Evolutionary conservation across 805 yeast species (phyloP).

Genomic region (Ascoidea tarda): DNA sequence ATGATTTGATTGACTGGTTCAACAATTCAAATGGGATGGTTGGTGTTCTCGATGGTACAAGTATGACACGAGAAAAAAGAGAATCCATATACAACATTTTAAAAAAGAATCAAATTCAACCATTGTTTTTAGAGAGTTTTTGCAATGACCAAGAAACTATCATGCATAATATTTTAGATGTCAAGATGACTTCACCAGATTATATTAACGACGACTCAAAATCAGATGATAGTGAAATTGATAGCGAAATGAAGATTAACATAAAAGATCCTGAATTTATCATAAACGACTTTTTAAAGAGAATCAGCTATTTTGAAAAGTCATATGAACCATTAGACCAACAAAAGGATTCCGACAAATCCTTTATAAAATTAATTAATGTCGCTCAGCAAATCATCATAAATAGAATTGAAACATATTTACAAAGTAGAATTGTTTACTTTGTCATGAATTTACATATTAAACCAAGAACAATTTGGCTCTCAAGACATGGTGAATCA

Average conservation of each 20-base stretch:
- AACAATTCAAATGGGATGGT: constrained; percentile 69
- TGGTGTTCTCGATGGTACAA: constrained; percentile 90
- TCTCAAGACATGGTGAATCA: constrained; percentile 93
- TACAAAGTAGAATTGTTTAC: constrained; percentile 87
- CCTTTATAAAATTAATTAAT: constrained; percentile 80
- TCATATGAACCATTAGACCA: constrained; percentile 66
- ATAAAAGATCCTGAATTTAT: constrained; percentile 62
- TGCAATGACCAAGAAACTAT: constrained; percentile 76
- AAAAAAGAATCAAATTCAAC: constrained; percentile 57
- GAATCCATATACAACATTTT: constrained; percentile 45
- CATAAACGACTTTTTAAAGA: constrained; percentile 50
- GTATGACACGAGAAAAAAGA: constrained; percentile 66
- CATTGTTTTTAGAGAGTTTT: constrained; percentile 86
- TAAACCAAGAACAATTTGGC: constrained; percentile 84
- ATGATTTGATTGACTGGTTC: constrained; percentile 82
- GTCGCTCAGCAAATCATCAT: constrained; percentile 81
- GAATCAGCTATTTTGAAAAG: constrained; percentile 62
- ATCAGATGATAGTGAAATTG: too few relatives aligned
- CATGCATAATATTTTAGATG: constrained; percentile 69
- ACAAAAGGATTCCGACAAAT: constrained; percentile 42
- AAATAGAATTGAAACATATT: constrained; percentile 74
- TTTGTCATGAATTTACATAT: constrained; percentile 93
- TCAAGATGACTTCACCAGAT: constrained; percentile 79
- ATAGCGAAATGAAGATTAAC: constrained; percentile 5
- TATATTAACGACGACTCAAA: constrained; percentile 19